Conservation (phyloP, 441 rosid genomes). For the Pelargonium myrrhifolium region DNA sequence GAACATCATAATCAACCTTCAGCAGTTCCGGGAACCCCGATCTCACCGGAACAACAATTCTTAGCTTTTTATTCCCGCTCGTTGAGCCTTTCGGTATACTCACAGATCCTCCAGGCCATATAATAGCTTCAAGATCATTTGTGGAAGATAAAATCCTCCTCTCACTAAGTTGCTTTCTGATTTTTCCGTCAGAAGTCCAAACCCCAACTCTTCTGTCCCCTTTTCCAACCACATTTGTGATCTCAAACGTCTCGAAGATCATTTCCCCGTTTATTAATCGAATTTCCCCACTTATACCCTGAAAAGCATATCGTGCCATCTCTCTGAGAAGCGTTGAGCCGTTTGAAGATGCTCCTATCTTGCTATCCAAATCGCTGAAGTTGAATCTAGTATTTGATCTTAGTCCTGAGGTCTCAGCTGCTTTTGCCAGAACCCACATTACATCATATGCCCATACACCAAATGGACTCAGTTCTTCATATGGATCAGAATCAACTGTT, state of each 20-base stretch:
- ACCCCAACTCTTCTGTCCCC: constrained; percentile 35
- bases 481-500: constrained; percentile 23
- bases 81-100: constrained; percentile 47
- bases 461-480: constrained; percentile 15
- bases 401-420: constrained; percentile 32
- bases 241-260: constrained; percentile 23
- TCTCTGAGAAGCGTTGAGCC: constrained; percentile 32
- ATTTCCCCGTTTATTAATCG: constrained; percentile 29
- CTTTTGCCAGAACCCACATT: constrained; percentile 37
- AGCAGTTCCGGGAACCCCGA: constrained; percentile 32
- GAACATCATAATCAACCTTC: constrained; percentile 26
- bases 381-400: too few relatives aligned
- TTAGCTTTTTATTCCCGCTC: constrained; percentile 36
- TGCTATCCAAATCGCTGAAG: constrained; percentile 14
- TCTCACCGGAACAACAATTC: constrained; percentile 40
- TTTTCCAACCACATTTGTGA: constrained; percentile 35
- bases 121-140: constrained; percentile 26
- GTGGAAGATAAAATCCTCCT: constrained; percentile 3
- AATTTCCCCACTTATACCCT: constrained; percentile 43
- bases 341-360: constrained; percentile 16
- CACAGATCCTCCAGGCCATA: constrained; percentile 53
- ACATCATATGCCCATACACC: constrained; percentile 62
- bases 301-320: constrained; percentile 25
- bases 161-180: constrained; percentile 21
- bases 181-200: constrained; percentile 37